phyloP scores from a whole-genome alignment of 2,329 filamentous ascomycete species.

The Metarhizium rileyi region DNA sequence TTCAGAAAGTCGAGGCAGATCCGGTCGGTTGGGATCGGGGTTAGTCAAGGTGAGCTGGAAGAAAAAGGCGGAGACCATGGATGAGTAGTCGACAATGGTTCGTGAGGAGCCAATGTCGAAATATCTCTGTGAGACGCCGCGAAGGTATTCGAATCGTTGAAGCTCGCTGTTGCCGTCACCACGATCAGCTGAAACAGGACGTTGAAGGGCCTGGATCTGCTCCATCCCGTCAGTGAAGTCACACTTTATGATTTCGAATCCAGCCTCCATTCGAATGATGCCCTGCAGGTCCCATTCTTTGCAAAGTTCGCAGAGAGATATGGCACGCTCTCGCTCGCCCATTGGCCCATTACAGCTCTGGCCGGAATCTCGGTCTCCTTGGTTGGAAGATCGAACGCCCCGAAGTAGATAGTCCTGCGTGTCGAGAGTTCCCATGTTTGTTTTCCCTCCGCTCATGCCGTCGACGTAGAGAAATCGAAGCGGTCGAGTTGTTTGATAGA shows the following conservation, averaged over 20 bases:
- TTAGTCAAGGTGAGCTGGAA: constrained; percentile 31
- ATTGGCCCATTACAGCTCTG: neutral
- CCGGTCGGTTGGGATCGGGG: constrained; percentile 10
- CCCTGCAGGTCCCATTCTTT: constrained; percentile 42
- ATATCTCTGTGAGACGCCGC: constrained; percentile 25
- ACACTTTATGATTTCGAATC: constrained; percentile 56
- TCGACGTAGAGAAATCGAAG: constrained; percentile 48
- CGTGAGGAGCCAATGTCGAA: constrained; percentile 23
- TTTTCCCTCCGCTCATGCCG: constrained; percentile 46
- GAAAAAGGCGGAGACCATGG: constrained; percentile 32
- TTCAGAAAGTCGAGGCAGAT: constrained; percentile 11
- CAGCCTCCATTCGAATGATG: constrained; percentile 51
- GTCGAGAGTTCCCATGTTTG: constrained; percentile 43
- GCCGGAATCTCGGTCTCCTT: neutral
- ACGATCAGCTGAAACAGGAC: constrained; percentile 12
- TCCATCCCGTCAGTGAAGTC: constrained; percentile 35
- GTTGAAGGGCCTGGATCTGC: constrained; percentile 16
- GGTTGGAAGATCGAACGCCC: constrained; percentile 5
- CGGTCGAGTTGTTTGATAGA: constrained; percentile 36
- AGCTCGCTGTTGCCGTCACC: neutral
- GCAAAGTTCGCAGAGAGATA: constrained; percentile 41
- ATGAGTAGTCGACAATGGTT: constrained; percentile 27
- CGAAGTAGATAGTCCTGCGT: constrained; percentile 41
- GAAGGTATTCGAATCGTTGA: constrained; percentile 16
- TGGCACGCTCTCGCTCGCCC: constrained; percentile 24